Base-by-base conservation (phyloP, 1,284 basidiomycete genomes). In the Cystobasidium slooffiae region DNA sequence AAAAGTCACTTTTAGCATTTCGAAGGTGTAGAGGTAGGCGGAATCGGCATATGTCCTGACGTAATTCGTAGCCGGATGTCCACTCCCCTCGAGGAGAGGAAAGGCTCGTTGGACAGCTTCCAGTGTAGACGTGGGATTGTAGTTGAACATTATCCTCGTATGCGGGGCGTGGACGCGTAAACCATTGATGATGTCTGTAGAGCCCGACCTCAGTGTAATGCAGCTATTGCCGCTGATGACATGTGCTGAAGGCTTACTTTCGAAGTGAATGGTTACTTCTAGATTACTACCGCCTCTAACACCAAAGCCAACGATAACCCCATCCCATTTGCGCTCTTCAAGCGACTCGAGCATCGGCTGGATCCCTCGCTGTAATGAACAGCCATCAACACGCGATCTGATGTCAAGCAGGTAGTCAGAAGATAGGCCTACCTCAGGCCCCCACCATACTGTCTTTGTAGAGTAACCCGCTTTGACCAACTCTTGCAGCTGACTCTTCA, bases 281-380 rank as follows among this genome's bases (percentile, higher is more conserved):
- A 68, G 39, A 1, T n/a, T 46, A 12, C 18, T 37, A 14, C 43
- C 68, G 18, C 68, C 68, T 14, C 56, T 56, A 22, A 61, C 47
- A 51, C 68, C 68, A 44, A 61, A 61, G 16, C 68, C 68, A 51
- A 61, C 58, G 31, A 69, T 56, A n/a, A 61, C 68, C 4, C 68
- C 68, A 51, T 69, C 68, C 56, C 56, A 62, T 51, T 69, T 61
- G 22, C 44, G 49, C 39, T 43, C 43, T 20, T 62, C 31, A 9
- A 62, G 41, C n/a, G 58, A 18, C 7, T 37, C 18, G 12, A 49
- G 16, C 10, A 69, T 53, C 24, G 68, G 58, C 39, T 46, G 14
- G 9, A 62, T 61, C 1, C 68, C 68, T 58, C 58, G 18, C n/a
- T 53, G 4, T 47, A 39, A 49, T 49, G 12, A 49, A 1, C 20